phyloP scores from a whole-genome alignment of 371 early-diverging fungal species.

The Vairimorpha necatrix region DNA sequence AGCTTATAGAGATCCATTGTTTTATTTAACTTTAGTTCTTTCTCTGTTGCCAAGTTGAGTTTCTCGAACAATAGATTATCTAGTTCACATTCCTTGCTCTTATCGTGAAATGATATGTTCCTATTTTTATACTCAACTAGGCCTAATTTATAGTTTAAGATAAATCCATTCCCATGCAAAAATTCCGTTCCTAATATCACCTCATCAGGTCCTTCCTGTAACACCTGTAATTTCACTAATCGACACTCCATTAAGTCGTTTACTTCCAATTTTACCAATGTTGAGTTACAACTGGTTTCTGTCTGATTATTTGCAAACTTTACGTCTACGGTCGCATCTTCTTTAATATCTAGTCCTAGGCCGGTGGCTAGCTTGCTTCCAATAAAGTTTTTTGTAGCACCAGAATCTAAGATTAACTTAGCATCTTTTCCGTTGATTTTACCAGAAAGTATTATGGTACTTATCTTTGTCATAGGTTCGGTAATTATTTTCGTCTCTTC shows the following conservation, averaged over 20 bases:
- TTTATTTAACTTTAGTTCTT: background rate
- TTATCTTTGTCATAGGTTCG: background rate
- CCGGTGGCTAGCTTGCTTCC: background rate
- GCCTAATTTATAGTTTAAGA: background rate
- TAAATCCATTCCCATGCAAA: background rate
- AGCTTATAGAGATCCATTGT: background rate
- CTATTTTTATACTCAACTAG: background rate
- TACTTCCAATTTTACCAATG: background rate
- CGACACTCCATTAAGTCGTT: background rate
- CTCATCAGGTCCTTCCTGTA: background rate
- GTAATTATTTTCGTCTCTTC: background rate
- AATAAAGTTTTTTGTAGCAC: slow-evolving; percentile 11
- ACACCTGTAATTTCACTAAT: background rate
- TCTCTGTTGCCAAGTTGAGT: background rate
- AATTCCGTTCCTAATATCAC: background rate
- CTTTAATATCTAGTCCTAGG: background rate
- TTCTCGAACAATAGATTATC: background rate
- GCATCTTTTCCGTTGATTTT: background rate
- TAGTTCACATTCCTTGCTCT: background rate
- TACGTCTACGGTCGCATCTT: background rate
- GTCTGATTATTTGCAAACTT: background rate
- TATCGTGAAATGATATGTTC: background rate
- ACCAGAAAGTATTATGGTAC: background rate
- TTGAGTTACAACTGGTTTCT: background rate
- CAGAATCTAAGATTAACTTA: background rate